These are phyloP conservation scores for Alternaria gaisen DNA, from an alignment of 2,329 filamentous ascomycete genomes.

Conservation along the genomic window DNA sequence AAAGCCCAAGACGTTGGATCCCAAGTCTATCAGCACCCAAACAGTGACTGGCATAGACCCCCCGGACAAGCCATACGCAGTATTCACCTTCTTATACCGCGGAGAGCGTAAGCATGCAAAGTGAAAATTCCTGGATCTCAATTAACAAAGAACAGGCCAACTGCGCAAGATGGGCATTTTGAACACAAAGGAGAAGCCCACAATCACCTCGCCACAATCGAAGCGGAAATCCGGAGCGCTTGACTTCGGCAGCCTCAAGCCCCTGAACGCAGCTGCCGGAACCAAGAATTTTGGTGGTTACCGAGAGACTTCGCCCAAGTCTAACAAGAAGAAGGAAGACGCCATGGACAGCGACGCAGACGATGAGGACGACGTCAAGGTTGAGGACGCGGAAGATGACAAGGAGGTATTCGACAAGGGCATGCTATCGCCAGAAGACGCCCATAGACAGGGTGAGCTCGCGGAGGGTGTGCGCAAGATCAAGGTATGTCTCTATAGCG, in stretches of 20 bases:
- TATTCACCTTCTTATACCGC: conserved; percentile 97
- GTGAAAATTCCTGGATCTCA: background rate
- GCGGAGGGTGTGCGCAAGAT: conserved; percentile 84
- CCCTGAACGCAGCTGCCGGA: conserved; percentile 79
- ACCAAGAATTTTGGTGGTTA: conserved; percentile 92
- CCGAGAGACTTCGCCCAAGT: conserved; percentile 66
- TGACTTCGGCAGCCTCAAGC: conserved; percentile 85
- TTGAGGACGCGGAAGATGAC: conserved; percentile 65
- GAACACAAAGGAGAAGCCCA: conserved; percentile 68
- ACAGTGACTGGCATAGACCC: conserved; percentile 98
- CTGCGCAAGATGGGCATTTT: conserved; percentile 95
- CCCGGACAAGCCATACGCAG: conserved; percentile 93
- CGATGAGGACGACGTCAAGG: conserved; percentile 72
- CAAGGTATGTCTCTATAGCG: conserved; percentile 67
- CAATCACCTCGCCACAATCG: conserved; percentile 65
- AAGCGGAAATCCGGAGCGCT: conserved; percentile 85
- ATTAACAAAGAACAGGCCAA: conserved; percentile 70
- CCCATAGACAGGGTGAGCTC: conserved; percentile 75
- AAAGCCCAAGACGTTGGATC: conserved; percentile 93
- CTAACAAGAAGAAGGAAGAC: conserved; percentile 62
- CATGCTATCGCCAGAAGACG: conserved; percentile 73
- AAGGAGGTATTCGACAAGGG: conserved; percentile 66
- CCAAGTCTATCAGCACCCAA: conserved; percentile 97
- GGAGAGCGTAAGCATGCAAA: conserved; percentile 78
- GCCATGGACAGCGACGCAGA: conserved; percentile 81